Evolutionary conservation across 345 rosid genomes (phyloP), one percentile per base, ranked within the genome.

Genomic region (Eucalyptus curtisii): DNA sequence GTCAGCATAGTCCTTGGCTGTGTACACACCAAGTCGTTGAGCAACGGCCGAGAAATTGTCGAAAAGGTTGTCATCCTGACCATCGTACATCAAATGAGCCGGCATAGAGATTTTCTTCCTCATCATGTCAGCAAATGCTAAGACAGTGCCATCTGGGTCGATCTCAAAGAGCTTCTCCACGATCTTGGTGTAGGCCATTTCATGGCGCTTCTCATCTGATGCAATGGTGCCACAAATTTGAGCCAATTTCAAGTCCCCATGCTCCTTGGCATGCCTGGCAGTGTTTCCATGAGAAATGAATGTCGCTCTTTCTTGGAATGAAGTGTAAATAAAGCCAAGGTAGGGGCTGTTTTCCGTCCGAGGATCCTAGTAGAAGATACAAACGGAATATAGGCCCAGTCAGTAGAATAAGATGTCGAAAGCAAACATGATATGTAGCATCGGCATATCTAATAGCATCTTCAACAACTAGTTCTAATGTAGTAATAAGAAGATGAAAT

Each of bases 241-340:
- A 37, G 99, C 99, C 91, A 97, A 61, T 57, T 96, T 97, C 15
- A 93, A 1, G 91, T 97, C 99, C 12, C 99, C 99, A 13, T 93
- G 95, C 49, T 93, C 95, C 91, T 95, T 96, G 86, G 99, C 99
- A 17, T 61, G 98, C 37, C 98, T 92, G 17, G 99, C 98, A n/a
- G 99, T 97, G 93, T 97, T 97, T 64, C 99, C 98, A 20, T 97
- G 99, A 85, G 99, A 97, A 91, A 97, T 90, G 89, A 96, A 96
- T 24, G 99, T 97, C 37, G 99, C 99, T 91, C 99, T 93, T 90
- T 97, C 99, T 92, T 97, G 99, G 91, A 97, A 97, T 30, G 99
- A 95, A 19, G 99, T 96, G 91, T 97, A 97, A 91, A 97, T 95
- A 90, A 95, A 96, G 27, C 99, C 99, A 53, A 94, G 96, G 91